A percentile compares a stretch with the other conserved stretches of the same genome.
phyloP scores from a whole-genome alignment of 2,329 filamentous ascomycete genomes.

The Verticillium alfalfae region DNA sequence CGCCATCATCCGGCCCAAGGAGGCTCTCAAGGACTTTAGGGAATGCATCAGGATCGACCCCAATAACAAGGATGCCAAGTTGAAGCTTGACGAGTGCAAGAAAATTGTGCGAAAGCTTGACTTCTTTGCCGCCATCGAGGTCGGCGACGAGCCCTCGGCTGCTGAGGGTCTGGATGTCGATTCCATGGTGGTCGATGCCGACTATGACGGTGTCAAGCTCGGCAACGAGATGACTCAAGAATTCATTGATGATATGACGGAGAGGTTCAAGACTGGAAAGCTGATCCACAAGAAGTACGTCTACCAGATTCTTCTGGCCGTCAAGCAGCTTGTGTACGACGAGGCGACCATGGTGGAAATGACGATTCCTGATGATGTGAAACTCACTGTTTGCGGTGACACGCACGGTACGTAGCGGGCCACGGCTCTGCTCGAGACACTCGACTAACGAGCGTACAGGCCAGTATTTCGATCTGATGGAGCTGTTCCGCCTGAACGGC shows the following conservation, averaged over 20 bases:
- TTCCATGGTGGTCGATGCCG: slow-evolving; percentile 72
- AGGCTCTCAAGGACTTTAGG: slow-evolving; percentile 89
- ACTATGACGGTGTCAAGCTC: slow-evolving; percentile 79
- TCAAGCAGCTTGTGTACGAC: slow-evolving; percentile 83
- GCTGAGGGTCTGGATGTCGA: slow-evolving; percentile 87
- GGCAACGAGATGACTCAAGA: slow-evolving; percentile 86
- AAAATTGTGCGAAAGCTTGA: slow-evolving; percentile 89
- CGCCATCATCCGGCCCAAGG: slow-evolving; percentile 81
- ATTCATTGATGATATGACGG: slow-evolving; percentile 96
- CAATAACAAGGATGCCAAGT: slow-evolving; percentile 80
- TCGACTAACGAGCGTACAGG: slow-evolving; percentile 43
- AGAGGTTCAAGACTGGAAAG: slow-evolving; percentile 93
- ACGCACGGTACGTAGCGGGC: slow-evolving; percentile 69
- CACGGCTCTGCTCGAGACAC: neutral
- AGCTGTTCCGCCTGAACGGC: slow-evolving; percentile 91
- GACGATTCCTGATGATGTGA: slow-evolving; percentile 68
- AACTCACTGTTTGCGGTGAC: slow-evolving; percentile 92
- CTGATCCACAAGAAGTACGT: slow-evolving; percentile 94
- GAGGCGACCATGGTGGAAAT: slow-evolving; percentile 98
- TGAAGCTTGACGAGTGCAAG: slow-evolving; percentile 89
- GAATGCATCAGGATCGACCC: slow-evolving; percentile 84
- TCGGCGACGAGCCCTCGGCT: slow-evolving; percentile 86
- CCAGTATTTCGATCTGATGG: slow-evolving; percentile 95
- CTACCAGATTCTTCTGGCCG: slow-evolving; percentile 89
- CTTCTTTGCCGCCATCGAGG: slow-evolving; percentile 92